Percentiles rank a stretch among this genome's conserved stretches.
Conservation (phyloP, 768 basidiomycete species). For the Suillus clintonianus region DNA sequence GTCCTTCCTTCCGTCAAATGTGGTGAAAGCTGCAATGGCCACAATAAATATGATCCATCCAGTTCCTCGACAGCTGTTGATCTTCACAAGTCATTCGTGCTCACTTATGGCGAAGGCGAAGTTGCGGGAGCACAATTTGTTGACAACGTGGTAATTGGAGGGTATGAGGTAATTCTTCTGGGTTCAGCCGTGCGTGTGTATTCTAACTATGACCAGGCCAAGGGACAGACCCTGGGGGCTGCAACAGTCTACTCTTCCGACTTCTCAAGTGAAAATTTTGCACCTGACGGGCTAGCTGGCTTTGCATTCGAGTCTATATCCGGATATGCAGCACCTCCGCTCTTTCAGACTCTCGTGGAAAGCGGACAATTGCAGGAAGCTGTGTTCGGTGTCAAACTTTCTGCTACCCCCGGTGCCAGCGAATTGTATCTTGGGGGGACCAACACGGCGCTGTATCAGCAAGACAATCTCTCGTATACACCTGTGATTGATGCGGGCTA, state of each 20-base stretch:
- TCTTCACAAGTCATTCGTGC: conserved; percentile 29
- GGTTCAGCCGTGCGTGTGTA: neutral
- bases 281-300: conserved; percentile 45
- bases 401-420: conserved; percentile 37
- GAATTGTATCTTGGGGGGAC: conserved; percentile 60
- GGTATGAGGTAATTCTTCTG: conserved; percentile 31
- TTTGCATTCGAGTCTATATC: conserved; percentile 44
- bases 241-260: conserved; percentile 40
- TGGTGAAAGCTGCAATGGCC: conserved; percentile 29
- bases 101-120: conserved; percentile 40
- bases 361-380: conserved; percentile 34
- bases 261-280: conserved; percentile 26
- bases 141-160: conserved; percentile 45
- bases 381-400: conserved; percentile 53
- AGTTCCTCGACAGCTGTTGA: conserved; percentile 35
- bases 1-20: conserved; percentile 40
- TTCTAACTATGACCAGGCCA: conserved; percentile 26
- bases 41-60: conserved; percentile 30
- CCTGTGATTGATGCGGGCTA: conserved; percentile 32
- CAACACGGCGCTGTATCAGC: conserved; percentile 48
- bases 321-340: conserved; percentile 32
- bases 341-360: conserved; percentile 47
- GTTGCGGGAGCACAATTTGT: conserved; percentile 41
- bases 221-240: conserved; percentile 44
- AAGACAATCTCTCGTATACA: conserved; percentile 41